Evolutionary conservation across 129 eudicot genomes (phyloP), one percentile per base, ranked within the genome.

Genomic region (Silybum marianum): DNA sequence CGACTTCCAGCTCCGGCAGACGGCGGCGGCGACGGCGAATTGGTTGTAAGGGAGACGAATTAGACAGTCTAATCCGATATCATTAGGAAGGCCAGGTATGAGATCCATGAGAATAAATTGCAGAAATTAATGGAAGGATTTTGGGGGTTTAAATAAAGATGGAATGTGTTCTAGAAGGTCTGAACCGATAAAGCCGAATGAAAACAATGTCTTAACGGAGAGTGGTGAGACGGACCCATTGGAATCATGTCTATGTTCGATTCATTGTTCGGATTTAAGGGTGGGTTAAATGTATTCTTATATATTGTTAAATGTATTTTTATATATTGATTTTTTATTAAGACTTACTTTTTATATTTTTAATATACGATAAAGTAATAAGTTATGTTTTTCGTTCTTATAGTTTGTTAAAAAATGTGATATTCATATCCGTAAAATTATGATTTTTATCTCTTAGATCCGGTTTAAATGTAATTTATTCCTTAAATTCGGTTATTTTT

Each of bases 51-150:
- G 90, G 38, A 90, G 72, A 1, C 93, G 81, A n/a, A 84, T 28
- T 16, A 92, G 77, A 63, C 97, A 90, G 10, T 92, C 89, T 4
- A 83, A 78, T 6, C 89, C 93, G 80, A 92, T 14, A 73, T 93
- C 92, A 42, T 88, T 8, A 9, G 89, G 92, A 18, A 93, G 90
- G 44, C 90, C 89, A 1, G 95, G 96, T 71, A 93, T 81, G 21
- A 89, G 85, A 69, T 91, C 90, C 91, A 80, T 87, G 16, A 13
- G 9, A 42, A 21, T 54, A 1, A 76, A 40, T 70, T 6, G 21
- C 14, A 19, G 22, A 24, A 71, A 30, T 25, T 70, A 9, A 12
- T 58, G 66, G 66, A 58, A 18, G 66, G 6, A 58, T 5, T 54
- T 58, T 18, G 66, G 66, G 66, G 66, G 65, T 22, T 18, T 58